Evolutionary conservation across 768 basidiomycete species (phyloP).

Genomic region (Tulasnella sp.): DNA sequence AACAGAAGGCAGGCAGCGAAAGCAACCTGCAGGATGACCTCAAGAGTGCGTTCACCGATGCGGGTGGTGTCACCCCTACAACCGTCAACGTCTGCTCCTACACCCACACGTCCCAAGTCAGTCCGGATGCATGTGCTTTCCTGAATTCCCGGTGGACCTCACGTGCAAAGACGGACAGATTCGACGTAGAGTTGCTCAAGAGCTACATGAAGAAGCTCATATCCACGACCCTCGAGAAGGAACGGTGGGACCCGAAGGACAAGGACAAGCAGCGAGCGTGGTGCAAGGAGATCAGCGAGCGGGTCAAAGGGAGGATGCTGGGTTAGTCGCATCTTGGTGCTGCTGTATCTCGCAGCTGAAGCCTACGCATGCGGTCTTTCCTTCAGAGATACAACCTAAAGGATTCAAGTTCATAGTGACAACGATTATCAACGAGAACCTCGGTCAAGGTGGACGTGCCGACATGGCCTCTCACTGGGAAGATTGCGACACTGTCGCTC

Average conservation of each 20-base stretch:
- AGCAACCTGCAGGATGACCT: slow-evolving; percentile 1
- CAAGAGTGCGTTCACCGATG: slow-evolving; percentile 30
- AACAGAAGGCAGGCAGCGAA: background rate
- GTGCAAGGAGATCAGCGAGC: slow-evolving; percentile 80
- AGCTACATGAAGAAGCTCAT: slow-evolving; percentile 80
- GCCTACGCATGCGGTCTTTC: background rate
- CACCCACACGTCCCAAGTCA: slow-evolving; percentile 44
- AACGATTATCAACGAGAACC: slow-evolving; percentile 79
- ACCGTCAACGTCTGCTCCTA: slow-evolving; percentile 53
- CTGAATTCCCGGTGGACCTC: slow-evolving; percentile 3
- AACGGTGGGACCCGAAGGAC: slow-evolving; percentile 65
- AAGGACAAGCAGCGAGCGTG: slow-evolving; percentile 64
- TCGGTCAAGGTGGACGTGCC: slow-evolving; percentile 80
- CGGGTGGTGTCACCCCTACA: slow-evolving; percentile 55
- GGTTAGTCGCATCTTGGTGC: slow-evolving; percentile 34
- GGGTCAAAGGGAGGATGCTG: slow-evolving; percentile 81
- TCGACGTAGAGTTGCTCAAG: slow-evolving; percentile 69
- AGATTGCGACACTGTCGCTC: slow-evolving; percentile 70
- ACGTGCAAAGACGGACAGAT: slow-evolving; percentile 13
- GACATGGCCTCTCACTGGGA: slow-evolving; percentile 87
- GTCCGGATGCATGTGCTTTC: background rate
- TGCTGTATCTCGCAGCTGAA: background rate
- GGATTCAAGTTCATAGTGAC: slow-evolving; percentile 86
- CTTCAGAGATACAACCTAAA: slow-evolving; percentile 63
- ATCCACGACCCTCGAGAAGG: slow-evolving; percentile 59